phyloP scores from a whole-genome alignment of 768 basidiomycete species.

The Lactarius sanguifluus region DNA sequence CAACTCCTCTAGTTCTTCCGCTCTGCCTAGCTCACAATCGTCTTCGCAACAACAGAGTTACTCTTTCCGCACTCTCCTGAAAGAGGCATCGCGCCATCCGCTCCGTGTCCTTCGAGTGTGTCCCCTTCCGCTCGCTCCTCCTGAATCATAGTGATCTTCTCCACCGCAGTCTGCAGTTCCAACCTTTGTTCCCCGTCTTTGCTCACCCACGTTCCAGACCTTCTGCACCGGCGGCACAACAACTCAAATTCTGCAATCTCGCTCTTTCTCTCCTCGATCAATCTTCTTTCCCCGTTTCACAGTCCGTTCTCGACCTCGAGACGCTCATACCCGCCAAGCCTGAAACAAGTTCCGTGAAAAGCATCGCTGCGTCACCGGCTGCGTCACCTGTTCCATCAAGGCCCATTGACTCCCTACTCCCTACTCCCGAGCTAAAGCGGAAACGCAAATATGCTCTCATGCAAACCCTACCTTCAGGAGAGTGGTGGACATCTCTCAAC shows the following conservation, averaged over 20 bases:
- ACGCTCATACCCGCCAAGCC: constrained; percentile 41
- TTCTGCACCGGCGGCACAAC: constrained; percentile 64
- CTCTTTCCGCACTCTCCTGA: constrained; percentile 59
- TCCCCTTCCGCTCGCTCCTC: constrained; percentile 24
- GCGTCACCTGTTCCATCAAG: constrained; percentile 34
- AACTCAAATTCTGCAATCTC: constrained; percentile 71
- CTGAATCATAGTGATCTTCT: constrained; percentile 16
- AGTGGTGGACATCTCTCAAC: constrained; percentile 76
- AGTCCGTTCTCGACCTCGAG: constrained; percentile 48
- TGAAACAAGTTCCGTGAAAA: constrained; percentile 26
- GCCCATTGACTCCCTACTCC: constrained; percentile 36
- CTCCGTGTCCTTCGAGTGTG: constrained; percentile 57
- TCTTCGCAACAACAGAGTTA: constrained; percentile 35
- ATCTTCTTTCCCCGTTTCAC: constrained; percentile 50
- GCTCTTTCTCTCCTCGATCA: constrained; percentile 73
- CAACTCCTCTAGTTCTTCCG: constrained; percentile 43
- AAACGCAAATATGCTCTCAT: constrained; percentile 70
- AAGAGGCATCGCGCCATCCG: constrained; percentile 52
- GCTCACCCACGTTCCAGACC: constrained; percentile 63
- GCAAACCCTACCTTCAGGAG: constrained; percentile 73
- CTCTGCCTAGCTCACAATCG: constrained; percentile 32
- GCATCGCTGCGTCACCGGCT: constrained; percentile 31
- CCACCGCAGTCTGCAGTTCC: constrained; percentile 59
- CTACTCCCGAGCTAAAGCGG: constrained; percentile 24
- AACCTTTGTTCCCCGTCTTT: constrained; percentile 66